Evolutionary conservation across 352 stramenopile genomes (phyloP).

Genomic region (Globisporangium abappressorium): DNA sequence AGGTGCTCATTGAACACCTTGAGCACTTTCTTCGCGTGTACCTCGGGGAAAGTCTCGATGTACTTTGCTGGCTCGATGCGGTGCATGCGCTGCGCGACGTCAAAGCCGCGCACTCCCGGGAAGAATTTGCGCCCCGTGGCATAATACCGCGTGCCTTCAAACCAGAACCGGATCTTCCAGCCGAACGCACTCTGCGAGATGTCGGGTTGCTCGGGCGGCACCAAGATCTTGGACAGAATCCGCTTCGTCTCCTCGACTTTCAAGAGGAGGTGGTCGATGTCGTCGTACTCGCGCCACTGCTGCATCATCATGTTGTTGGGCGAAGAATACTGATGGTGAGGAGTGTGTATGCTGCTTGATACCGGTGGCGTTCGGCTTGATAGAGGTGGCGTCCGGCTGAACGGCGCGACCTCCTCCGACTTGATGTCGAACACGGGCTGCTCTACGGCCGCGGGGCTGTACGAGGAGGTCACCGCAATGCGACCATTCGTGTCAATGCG

Average conservation of each 20-base stretch:
- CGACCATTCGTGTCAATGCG: slow-evolving; percentile 7
- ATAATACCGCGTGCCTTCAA: slow-evolving; percentile 47
- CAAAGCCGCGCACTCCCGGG: slow-evolving; percentile 39
- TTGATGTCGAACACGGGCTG: slow-evolving; percentile 27
- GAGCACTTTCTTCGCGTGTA: slow-evolving; percentile 48
- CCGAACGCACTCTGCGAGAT: slow-evolving; percentile 52
- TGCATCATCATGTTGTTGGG: slow-evolving; percentile 1
- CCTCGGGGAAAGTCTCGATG: slow-evolving; percentile 61
- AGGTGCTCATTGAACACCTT: slow-evolving; percentile 49
- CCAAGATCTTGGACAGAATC: slow-evolving; percentile 41
- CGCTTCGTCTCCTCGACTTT: slow-evolving; percentile 38
- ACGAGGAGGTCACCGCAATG: not conserved
- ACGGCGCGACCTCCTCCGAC: slow-evolving; percentile 23
- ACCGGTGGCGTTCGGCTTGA: not conserved
- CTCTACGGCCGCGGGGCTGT: slow-evolving; percentile 26
- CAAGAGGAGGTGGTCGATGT: slow-evolving; percentile 26
- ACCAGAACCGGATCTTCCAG: slow-evolving; percentile 68
- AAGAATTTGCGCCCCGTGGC: slow-evolving; percentile 65
- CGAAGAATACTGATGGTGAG: not conserved
- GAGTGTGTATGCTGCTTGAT: not conserved
- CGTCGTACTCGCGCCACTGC: slow-evolving; percentile 29
- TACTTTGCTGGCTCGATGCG: slow-evolving; percentile 47
- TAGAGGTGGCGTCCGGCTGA: slow-evolving; percentile 1
- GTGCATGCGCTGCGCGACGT: slow-evolving; percentile 57
- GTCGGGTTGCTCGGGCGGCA: slow-evolving; percentile 28